These are phyloP conservation scores for Rhizoctonia solani DNA, from an alignment of 1,284 basidiomycete species.

Conservation along the genomic window DNA sequence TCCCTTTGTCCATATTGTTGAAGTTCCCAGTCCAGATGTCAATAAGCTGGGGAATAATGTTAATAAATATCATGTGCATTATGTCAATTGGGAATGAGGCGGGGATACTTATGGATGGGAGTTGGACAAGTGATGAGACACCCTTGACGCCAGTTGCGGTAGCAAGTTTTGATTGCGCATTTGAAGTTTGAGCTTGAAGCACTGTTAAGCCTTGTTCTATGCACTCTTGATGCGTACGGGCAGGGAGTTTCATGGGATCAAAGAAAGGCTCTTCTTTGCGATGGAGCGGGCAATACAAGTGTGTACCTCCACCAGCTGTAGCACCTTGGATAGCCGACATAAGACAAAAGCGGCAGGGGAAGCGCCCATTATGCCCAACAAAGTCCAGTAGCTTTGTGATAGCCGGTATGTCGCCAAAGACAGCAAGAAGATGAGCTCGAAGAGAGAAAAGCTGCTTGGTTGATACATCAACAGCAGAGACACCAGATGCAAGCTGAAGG, in stretches of 20 bases:
- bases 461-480: background rate
- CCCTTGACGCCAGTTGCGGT: constrained; percentile 13
- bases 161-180: background rate
- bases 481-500: constrained; percentile 3
- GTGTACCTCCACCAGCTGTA: background rate
- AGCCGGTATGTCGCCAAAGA: constrained; percentile 38
- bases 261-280: background rate
- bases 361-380: constrained; percentile 34
- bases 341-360: constrained; percentile 13
- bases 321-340: constrained; percentile 23
- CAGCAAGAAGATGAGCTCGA: constrained; percentile 26
- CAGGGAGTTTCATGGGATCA: constrained; percentile 24
- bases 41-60: constrained; percentile 3
- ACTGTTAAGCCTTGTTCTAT: background rate
- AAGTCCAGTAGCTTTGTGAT: constrained; percentile 34
- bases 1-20: background rate
- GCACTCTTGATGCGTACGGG: constrained; percentile 24
- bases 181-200: background rate
- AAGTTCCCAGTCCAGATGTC: constrained; percentile 6
- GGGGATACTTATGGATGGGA: constrained; percentile 4
- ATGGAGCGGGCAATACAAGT: constrained; percentile 33
- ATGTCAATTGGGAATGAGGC: constrained; percentile 15
- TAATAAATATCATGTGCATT: constrained; percentile 12
- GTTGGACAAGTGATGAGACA: background rate
- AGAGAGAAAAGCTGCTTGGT: constrained; percentile 17